A percentile compares a stretch with the other conserved stretches of the same genome.
phyloP scores from a whole-genome alignment of 1,284 basidiomycete species.

The Cystobasidiaceae sp. region DNA sequence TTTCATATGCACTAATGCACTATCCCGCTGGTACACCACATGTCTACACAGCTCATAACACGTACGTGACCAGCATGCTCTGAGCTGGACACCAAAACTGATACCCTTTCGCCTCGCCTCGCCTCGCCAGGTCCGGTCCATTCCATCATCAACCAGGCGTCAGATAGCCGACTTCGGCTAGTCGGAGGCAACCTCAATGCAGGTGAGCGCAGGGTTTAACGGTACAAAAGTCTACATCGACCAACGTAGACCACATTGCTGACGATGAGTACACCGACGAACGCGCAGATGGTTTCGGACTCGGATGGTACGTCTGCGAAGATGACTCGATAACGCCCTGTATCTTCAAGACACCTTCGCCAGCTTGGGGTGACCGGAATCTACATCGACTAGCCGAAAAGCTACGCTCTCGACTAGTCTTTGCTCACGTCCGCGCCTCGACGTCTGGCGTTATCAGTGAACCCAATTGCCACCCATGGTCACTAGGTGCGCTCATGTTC shows the following conservation, averaged over 20 bases:
- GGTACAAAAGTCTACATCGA: constrained; percentile 69
- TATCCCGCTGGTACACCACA: not conserved
- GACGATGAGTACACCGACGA: constrained; percentile 33
- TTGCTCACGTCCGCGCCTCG: constrained; percentile 48
- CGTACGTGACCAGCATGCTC: not conserved
- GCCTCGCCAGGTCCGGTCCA: constrained; percentile 72
- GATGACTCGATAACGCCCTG: constrained; percentile 31
- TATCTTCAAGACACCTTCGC: constrained; percentile 39
- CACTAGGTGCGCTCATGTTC: constrained; percentile 21
- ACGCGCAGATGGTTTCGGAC: constrained; percentile 86
- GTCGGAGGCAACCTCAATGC: constrained; percentile 38
- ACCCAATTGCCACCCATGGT: constrained; percentile 57
- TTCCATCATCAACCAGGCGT: constrained; percentile 93
- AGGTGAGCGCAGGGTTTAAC: constrained; percentile 51
- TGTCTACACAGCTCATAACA: constrained; percentile 38
- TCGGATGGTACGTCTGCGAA: constrained; percentile 76
- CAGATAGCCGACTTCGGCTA: constrained; percentile 78
- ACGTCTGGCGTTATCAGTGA: constrained; percentile 70
- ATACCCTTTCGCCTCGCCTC: too few relatives aligned
- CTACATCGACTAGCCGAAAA: constrained; percentile 84
- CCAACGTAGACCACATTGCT: not conserved
- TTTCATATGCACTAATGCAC: not conserved
- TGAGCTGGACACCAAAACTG: too few relatives aligned
- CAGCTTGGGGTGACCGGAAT: constrained; percentile 92
- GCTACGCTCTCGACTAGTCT: constrained; percentile 86